These are phyloP conservation scores for Dactylellina haptotyla DNA, from an alignment of 2,329 filamentous ascomycete genomes.

Conservation along the genomic window DNA sequence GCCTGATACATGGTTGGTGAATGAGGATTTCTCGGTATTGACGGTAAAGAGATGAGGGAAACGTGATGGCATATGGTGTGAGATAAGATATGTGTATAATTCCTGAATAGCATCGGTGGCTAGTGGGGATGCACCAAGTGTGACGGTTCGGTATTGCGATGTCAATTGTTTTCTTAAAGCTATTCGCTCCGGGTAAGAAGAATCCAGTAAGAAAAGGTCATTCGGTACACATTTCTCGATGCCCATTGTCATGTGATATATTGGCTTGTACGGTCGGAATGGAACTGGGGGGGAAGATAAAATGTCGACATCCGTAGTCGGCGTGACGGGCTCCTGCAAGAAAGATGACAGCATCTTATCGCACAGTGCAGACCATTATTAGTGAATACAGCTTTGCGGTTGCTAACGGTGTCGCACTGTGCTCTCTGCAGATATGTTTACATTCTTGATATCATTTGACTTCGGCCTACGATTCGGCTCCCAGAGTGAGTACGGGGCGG, in stretches of 20 bases:
- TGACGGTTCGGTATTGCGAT: conserved; percentile 60
- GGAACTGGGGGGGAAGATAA: conserved; percentile 61
- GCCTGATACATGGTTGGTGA: conserved; percentile 62
- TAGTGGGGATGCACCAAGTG: conserved; percentile 63
- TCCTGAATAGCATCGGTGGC: conserved; percentile 65
- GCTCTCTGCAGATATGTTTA: conserved; percentile 13
- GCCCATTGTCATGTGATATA: conserved; percentile 69
- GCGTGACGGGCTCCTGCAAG: conserved; percentile 56
- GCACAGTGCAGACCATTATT: not conserved
- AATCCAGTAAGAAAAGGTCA: conserved; percentile 68
- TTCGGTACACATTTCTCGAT: conserved; percentile 60
- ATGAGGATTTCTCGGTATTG: conserved; percentile 59
- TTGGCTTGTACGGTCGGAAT: conserved; percentile 66
- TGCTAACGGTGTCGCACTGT: conserved; percentile 10
- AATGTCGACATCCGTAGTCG: conserved; percentile 62
- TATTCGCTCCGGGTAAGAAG: conserved; percentile 65
- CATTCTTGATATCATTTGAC: conserved; percentile 1
- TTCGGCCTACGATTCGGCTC: not conserved
- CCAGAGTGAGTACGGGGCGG: conserved; percentile 15
- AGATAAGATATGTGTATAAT: conserved; percentile 65
- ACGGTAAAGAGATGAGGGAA: conserved; percentile 66
- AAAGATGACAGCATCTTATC: not conserved
- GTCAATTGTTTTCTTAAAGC: conserved; percentile 55
- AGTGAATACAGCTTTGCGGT: too few relatives aligned
- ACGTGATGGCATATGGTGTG: conserved; percentile 64